Base-by-base conservation (phyloP, 2,329 filamentous ascomycete genomes). In the Lasiodiplodia hormozganensis region DNA sequence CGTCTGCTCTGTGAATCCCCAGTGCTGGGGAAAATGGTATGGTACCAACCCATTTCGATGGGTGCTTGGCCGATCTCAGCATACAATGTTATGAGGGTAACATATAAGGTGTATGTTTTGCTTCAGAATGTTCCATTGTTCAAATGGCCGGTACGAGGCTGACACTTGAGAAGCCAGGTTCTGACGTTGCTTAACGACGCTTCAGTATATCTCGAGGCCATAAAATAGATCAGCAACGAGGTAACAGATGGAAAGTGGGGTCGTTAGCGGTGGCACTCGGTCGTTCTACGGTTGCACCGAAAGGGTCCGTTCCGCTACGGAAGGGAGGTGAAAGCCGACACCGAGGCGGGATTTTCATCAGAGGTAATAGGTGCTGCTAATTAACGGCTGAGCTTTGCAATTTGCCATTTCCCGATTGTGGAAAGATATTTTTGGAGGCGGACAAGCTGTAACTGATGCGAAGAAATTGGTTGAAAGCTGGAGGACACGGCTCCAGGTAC, bases 401-500 rank as follows among this genome's bases (percentile, higher is more conserved):
- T 14, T 28, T 34, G 52, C 23, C 12, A 38, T 14, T 38, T 58
- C 6, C 11, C 12, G 3, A 4, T 6, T 36, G 38, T 8, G 21
- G 6, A 21, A 31, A 10, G 40, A 10, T 16, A 3, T 4, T 6
- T 4, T 16, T 11, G 21, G 18, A 23, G 18, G 14, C 10, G 36
- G 36, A 36, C 18, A 49, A 21, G 16, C 31, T 14, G 25, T 34
- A 8, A 18, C 36, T 2, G 18, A 23, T 1, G 31, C n/a, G 25
- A 25, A 38, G 43, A 21, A 40, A 18, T 6, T 25, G 16, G 28
- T 14, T 28, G 28, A 51, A 36, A 21, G 23, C 25, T 31, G 28
- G 31, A 52, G 43, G 60, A 36, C 28, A 38, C 14, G 12, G n/a
- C 25, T 25, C 60, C 60, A 64, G 60, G 60, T 64, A 64, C 60